Evolutionary conservation across 805 yeast species (phyloP).

Genomic region (Lachancea nothofagi): DNA sequence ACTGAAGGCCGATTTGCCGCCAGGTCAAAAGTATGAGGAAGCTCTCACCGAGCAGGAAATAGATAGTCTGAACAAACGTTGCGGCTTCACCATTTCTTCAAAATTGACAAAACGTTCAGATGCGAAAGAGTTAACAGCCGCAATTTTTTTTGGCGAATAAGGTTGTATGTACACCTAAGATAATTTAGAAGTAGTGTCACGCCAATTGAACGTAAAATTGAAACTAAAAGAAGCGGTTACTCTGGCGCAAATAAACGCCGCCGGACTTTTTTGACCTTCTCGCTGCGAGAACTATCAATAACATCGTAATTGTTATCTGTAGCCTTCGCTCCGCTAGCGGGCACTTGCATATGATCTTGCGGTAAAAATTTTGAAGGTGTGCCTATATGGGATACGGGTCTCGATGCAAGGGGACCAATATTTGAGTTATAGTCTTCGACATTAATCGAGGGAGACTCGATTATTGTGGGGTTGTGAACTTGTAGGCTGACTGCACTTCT

Average conservation of each 20-base stretch:
- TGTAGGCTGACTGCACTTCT: not conserved
- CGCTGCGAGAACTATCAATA: not conserved
- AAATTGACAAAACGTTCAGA: slow-evolving; percentile 43
- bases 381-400: not conserved
- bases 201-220: no score
- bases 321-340: slow-evolving; percentile 3
- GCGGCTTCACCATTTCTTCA: slow-evolving; percentile 56
- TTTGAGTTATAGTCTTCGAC: not conserved
- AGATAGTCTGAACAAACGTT: slow-evolving; percentile 45
- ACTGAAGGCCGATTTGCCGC: slow-evolving; percentile 36
- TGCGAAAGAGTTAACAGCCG: slow-evolving; percentile 49
- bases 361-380: not conserved
- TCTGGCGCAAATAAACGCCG: slow-evolving; percentile 36
- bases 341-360: slow-evolving; percentile 4
- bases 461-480: slow-evolving; percentile 1
- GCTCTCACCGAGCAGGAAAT: slow-evolving; percentile 34
- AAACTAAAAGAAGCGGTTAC: no score
- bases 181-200: no score
- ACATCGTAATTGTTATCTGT: not conserved
- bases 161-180: not conserved
- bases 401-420: not conserved
- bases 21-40: slow-evolving; percentile 33
- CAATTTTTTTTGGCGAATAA: slow-evolving; percentile 70
- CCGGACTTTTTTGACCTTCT: slow-evolving; percentile 26
- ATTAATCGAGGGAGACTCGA: slow-evolving; percentile 4